Evolutionary conservation across 371 early-diverging fungal genomes (phyloP).

Genomic region (Entomophthora muscae): DNA sequence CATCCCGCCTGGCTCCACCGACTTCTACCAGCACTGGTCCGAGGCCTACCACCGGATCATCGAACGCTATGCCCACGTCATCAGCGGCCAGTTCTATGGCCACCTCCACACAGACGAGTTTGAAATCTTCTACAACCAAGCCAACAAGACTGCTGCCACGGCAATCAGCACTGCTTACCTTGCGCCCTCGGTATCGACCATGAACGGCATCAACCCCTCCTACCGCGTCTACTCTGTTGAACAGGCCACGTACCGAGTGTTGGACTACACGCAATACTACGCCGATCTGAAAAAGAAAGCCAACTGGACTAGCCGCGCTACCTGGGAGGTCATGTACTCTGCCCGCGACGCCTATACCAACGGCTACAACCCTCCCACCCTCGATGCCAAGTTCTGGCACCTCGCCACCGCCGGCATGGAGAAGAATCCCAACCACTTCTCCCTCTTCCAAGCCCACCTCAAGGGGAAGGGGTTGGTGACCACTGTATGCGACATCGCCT

Average conservation of each 20-base stretch:
- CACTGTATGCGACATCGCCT: neutral
- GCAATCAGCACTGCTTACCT: slow-evolving; percentile 10
- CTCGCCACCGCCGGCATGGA: neutral
- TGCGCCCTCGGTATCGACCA: slow-evolving; percentile 12
- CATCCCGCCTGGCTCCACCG: slow-evolving; percentile 4
- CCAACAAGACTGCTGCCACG: neutral
- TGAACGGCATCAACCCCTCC: slow-evolving; percentile 10
- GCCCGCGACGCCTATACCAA: slow-evolving; percentile 4
- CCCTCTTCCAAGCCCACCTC: neutral
- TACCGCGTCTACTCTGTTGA: slow-evolving; percentile 12
- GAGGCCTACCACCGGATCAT: slow-evolving; percentile 7
- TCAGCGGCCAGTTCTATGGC: slow-evolving; percentile 13
- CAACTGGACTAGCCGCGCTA: neutral
- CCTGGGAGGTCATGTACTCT: slow-evolving; percentile 10
- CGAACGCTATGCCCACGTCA: slow-evolving; percentile 8
- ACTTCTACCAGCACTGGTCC: slow-evolving; percentile 7
- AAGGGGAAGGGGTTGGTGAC: neutral
- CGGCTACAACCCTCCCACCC: neutral
- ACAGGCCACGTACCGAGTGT: slow-evolving; percentile 4
- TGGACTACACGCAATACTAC: slow-evolving; percentile 10
- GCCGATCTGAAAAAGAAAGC: slow-evolving; percentile 8
- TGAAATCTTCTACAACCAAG: slow-evolving; percentile 8
- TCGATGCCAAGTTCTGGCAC: slow-evolving; percentile 7
- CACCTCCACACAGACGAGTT: slow-evolving; percentile 13
- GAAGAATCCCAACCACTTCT: neutral